These are phyloP conservation scores for Fusarium pseudograminearum DNA, from an alignment of 2,329 filamentous ascomycete species.

Conservation along the genomic window DNA sequence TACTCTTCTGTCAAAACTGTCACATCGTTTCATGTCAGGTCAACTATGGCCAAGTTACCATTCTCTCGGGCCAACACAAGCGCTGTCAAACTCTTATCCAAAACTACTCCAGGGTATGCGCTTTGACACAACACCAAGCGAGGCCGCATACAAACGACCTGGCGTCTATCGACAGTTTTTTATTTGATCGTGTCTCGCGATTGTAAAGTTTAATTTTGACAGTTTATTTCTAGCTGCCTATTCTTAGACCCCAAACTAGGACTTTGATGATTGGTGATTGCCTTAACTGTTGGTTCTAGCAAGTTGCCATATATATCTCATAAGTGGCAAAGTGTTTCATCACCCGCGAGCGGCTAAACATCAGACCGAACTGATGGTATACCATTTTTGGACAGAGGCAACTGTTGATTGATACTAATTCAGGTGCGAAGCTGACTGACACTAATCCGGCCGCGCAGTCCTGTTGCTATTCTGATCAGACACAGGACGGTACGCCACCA, in stretches of 20 bases:
- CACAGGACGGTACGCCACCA: too few relatives aligned
- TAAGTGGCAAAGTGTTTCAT: slow-evolving; percentile 13
- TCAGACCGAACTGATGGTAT: neutral
- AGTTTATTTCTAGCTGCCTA: neutral
- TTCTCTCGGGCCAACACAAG: slow-evolving; percentile 14
- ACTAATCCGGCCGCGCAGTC: neutral
- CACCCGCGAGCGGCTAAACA: slow-evolving; percentile 21
- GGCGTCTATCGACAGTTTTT: slow-evolving; percentile 5
- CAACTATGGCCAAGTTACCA: slow-evolving; percentile 15
- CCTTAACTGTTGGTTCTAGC: neutral
- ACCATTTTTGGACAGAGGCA: neutral
- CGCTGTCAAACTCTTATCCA: slow-evolving; percentile 1
- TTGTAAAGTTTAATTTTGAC: neutral
- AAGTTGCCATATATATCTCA: slow-evolving; percentile 8
- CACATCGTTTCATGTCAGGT: slow-evolving; percentile 14
- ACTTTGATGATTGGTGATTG: slow-evolving; percentile 20
- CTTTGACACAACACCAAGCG: slow-evolving; percentile 2
- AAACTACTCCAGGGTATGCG: slow-evolving; percentile 13
- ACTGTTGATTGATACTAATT: neutral
- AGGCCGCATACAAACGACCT: slow-evolving; percentile 1
- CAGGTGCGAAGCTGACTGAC: neutral
- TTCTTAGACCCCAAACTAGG: neutral
- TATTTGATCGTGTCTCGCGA: too few relatives aligned
- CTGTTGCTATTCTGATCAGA: slow-evolving; percentile 11
- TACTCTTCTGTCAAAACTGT: neutral